These are phyloP conservation scores for Scalesia atractyloides DNA, from an alignment of 129 eudicot species.

Conservation along the genomic window DNA sequence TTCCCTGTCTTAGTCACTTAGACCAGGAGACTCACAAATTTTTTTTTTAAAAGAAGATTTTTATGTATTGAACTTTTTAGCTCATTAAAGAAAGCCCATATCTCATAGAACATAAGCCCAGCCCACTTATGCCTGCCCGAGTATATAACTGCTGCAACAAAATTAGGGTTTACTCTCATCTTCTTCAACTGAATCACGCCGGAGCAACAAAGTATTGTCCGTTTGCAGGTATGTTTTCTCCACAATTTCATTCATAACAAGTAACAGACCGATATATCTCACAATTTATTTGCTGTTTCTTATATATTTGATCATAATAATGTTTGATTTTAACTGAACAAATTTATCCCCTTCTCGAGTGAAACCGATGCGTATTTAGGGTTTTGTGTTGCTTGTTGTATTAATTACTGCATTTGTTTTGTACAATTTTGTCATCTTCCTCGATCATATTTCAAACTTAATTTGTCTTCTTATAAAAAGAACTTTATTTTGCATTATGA, in stretches of 20 bases:
- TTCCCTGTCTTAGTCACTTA: too few relatives aligned
- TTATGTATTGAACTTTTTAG: too few relatives aligned
- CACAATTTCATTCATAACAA: background rate
- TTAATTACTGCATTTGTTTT: background rate
- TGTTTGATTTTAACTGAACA: background rate
- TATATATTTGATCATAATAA: background rate
- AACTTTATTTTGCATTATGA: too few relatives aligned
- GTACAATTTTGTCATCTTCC: too few relatives aligned
- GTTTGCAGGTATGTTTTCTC: slow-evolving; percentile 23
- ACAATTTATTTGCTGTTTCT: background rate
- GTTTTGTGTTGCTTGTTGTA: background rate
- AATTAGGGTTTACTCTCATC: slow-evolving; percentile 30
- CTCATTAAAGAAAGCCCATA: background rate
- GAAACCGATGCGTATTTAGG: background rate
- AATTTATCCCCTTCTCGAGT: background rate
- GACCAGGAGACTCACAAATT: too few relatives aligned
- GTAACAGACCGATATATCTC: background rate
- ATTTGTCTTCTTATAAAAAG: too few relatives aligned
- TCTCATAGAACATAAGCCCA: background rate
- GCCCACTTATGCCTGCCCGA: background rate
- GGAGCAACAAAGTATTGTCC: slow-evolving; percentile 12
- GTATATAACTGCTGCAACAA: background rate
- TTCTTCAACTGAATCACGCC: slow-evolving; percentile 22
- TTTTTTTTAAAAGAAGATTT: too few relatives aligned
- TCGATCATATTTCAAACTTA: too few relatives aligned